Conservation (phyloP, 345 rosid species). For the Toxicodendron radicans region DNA sequence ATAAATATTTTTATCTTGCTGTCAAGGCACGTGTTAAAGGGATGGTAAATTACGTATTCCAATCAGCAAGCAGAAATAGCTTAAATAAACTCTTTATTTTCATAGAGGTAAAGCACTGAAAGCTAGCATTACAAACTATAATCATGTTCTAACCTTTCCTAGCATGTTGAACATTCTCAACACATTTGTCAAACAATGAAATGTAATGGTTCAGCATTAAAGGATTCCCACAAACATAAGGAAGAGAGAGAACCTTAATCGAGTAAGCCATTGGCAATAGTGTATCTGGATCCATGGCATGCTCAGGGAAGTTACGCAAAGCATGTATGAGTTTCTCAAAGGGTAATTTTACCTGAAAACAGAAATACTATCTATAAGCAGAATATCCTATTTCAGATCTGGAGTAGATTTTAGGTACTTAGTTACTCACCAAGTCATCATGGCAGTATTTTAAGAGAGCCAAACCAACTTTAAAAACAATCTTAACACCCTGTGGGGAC, state of each 20-base stretch:
- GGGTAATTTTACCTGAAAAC: slow-evolving; percentile 63
- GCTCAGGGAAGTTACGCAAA: slow-evolving; percentile 85
- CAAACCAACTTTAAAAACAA: slow-evolving; percentile 94
- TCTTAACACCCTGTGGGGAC: slow-evolving; percentile 80
- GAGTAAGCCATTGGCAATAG: slow-evolving; percentile 90
- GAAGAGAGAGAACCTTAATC: slow-evolving; percentile 60
- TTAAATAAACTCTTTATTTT: not conserved
- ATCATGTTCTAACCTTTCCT: not conserved
- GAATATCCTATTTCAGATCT: not conserved
- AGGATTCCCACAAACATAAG: not conserved
- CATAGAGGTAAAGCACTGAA: not conserved
- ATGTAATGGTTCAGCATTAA: not conserved
- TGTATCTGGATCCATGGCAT: slow-evolving; percentile 88
- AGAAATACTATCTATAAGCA: slow-evolving; percentile 2
- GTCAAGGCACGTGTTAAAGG: not conserved
- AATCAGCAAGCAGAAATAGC: slow-evolving; percentile 1
- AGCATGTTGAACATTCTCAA: not conserved
- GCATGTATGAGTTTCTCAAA: slow-evolving; percentile 94
- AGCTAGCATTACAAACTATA: not conserved
- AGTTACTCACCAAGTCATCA: slow-evolving; percentile 72
- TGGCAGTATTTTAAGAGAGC: slow-evolving; percentile 86
- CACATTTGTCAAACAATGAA: not conserved
- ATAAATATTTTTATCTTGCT: not conserved
- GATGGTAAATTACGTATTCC: not conserved
- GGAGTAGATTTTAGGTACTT: slow-evolving; percentile 3